Percentiles rank a stretch among this genome's conserved stretches.
phyloP scores from a whole-genome alignment of 768 basidiomycete species.

The Tricholoma furcatifolium region DNA sequence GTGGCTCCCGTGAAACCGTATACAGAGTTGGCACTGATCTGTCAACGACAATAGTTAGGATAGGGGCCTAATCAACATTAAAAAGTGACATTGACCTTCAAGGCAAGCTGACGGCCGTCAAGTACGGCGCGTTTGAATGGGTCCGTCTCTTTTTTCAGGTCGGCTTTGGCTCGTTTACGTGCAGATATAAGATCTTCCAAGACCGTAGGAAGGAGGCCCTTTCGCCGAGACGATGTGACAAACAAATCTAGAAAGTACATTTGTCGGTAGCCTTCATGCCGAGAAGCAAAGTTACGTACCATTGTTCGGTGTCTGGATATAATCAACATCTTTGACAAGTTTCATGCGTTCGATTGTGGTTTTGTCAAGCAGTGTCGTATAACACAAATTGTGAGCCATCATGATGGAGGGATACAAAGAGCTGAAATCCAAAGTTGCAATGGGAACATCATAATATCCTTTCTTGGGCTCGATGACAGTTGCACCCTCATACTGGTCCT shows the following conservation, averaged over 20 bases:
- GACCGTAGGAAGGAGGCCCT: conserved; percentile 89
- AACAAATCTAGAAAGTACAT: conserved; percentile 68
- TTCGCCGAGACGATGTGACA: conserved; percentile 66
- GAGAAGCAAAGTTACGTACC: conserved; percentile 42
- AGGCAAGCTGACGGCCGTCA: conserved; percentile 93
- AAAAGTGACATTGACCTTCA: conserved; percentile 61
- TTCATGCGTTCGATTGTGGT: conserved; percentile 71
- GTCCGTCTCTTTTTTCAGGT: conserved; percentile 95
- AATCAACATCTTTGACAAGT: conserved; percentile 84
- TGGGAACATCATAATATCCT: conserved; percentile 95
- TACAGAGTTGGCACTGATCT: conserved; percentile 99
- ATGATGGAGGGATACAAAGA: conserved; percentile 99
- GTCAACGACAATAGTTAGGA: not conserved
- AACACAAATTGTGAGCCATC: conserved; percentile 99
- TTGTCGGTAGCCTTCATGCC: not conserved
- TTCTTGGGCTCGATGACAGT: conserved; percentile 97
- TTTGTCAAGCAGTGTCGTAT: conserved; percentile 92
- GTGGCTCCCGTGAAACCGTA: conserved; percentile 99
- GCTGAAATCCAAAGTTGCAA: conserved; percentile 97
- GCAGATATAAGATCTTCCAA: conserved; percentile 92
- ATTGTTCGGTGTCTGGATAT: conserved; percentile 93
- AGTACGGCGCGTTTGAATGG: conserved; percentile 96
- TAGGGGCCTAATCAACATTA: not conserved
- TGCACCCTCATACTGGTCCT: conserved; percentile 98
- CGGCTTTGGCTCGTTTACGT: conserved; percentile 92